These are phyloP conservation scores for Hyaloraphidium curvatum DNA, from an alignment of 192 early-diverging fungal species.

Conservation along the genomic window DNA sequence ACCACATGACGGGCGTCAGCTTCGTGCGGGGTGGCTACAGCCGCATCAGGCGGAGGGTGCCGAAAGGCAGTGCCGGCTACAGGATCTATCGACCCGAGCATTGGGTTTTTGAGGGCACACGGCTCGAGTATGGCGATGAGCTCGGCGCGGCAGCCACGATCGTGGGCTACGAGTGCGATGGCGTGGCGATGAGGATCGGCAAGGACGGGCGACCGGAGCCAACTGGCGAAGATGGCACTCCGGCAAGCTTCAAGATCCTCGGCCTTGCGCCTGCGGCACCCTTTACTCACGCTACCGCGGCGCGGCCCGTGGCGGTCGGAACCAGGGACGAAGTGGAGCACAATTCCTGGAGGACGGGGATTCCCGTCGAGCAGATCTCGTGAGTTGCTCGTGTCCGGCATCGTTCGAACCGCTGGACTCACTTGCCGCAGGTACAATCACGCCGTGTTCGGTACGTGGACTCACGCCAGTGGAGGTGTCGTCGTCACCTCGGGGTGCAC, in stretches of 20 bases:
- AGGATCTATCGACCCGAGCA: background rate
- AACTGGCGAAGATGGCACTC: slow-evolving; percentile 1
- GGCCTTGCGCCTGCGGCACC: background rate
- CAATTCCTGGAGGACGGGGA: background rate
- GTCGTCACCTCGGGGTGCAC: background rate
- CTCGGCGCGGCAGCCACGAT: background rate
- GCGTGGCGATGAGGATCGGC: background rate
- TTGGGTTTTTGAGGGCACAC: background rate
- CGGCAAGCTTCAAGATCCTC: background rate
- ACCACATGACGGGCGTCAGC: background rate
- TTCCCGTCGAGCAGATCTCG: background rate
- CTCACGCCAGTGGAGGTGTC: background rate
- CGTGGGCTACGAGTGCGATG: slow-evolving; percentile 1
- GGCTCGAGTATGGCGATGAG: background rate
- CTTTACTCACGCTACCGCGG: background rate
- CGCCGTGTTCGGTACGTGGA: background rate
- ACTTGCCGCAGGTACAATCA: background rate
- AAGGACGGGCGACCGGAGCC: background rate
- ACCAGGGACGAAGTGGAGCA: background rate
- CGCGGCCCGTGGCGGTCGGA: background rate
- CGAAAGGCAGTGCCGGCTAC: background rate
- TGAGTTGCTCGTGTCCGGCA: too few species aligned
- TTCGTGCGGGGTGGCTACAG: background rate
- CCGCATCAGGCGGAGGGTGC: background rate
- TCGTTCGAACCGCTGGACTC: too few species aligned